Conservation (phyloP, 257 asterid genomes). For the Plantago ovata region DNA sequence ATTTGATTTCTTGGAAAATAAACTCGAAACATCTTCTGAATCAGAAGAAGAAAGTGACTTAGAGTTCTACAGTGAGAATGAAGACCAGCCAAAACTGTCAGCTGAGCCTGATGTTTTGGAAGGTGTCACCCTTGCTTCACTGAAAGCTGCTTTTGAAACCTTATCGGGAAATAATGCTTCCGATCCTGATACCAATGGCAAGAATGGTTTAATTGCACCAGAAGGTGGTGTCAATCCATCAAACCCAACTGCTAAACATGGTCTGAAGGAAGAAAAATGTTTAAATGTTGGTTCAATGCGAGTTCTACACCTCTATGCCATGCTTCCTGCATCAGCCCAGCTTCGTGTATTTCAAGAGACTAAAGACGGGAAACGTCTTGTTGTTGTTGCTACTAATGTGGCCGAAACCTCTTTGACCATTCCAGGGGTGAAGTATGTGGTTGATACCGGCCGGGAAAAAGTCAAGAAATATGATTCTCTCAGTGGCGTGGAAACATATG, state of each 20-base stretch:
- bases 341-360: conserved; percentile 80
- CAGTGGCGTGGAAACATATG: conserved; percentile 81
- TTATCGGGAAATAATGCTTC: conserved; percentile 41
- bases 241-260: conserved; percentile 19
- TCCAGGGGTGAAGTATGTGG: conserved; percentile 90
- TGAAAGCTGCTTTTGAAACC: conserved; percentile 80
- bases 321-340: conserved; percentile 96
- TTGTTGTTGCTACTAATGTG: conserved; percentile 92
- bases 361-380: conserved; percentile 75
- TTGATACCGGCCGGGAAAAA: conserved; percentile 96
- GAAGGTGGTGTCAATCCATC: conserved; percentile 30
- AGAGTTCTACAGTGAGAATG: conserved; percentile 46
- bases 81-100: conserved; percentile 27
- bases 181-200: conserved; percentile 22
- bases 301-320: conserved; percentile 86
- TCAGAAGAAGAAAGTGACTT: conserved; percentile 80
- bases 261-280: conserved; percentile 25
- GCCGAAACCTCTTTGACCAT: conserved; percentile 99
- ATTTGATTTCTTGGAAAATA: conserved; percentile 46
- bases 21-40: conserved; percentile 53
- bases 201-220: conserved; percentile 25
- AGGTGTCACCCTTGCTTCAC: conserved; percentile 45
- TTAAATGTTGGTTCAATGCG: conserved; percentile 42
- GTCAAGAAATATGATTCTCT: conserved; percentile 71
- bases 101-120: conserved; percentile 34